Evolutionary conservation across 805 yeast species (phyloP), one percentile per base, ranked within the genome.

Genomic region (Candida pseudofarinosa): DNA sequence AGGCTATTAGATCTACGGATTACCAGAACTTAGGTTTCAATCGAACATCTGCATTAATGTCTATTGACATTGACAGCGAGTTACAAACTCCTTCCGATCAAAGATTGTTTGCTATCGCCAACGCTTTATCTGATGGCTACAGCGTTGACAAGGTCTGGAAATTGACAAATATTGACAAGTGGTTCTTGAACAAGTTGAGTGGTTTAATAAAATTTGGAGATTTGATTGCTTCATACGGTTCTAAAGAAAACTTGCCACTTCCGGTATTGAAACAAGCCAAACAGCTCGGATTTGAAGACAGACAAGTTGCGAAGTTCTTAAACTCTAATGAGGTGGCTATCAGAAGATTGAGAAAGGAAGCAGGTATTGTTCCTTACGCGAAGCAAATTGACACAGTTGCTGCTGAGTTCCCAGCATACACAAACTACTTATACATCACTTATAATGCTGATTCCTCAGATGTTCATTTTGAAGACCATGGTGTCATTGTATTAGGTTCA

Each of bases 351-450:
- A 83, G 99, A 73, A 81, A 84, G 57, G 95, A 88, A 56, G 80
- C 80, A 44, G 95, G 95, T 43, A 79, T 91, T 51, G 71, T 82
- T 46, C 99, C 99, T 53, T 87, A 85, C 62, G 97, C 89, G 48
- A 91, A 91, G 68, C 96, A 90, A 68, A 93, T 91, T 59, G 99
- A 91, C 74, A 91, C 99, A 20, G 96, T 91, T 53, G 99, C 99
- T 40, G 98, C 99, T 40, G 99, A 91, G 70, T 93, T 91, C 80
- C 99, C 99, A 40, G 97, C 97, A 38, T 77, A 65, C 71, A 91
- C 99, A 56, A 91, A 91, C 74, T 91, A 91, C 70, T 74, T 91
- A 67, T 91, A 93, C 74, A 79, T 88, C 68, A 93, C 98, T 32
- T 91, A 93, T 73, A 90, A 88, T 60, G 98, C 96, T 38, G 89